Conservation (phyloP, 164 flowering plant genomes). For the Kingdonia uniflora region DNA sequence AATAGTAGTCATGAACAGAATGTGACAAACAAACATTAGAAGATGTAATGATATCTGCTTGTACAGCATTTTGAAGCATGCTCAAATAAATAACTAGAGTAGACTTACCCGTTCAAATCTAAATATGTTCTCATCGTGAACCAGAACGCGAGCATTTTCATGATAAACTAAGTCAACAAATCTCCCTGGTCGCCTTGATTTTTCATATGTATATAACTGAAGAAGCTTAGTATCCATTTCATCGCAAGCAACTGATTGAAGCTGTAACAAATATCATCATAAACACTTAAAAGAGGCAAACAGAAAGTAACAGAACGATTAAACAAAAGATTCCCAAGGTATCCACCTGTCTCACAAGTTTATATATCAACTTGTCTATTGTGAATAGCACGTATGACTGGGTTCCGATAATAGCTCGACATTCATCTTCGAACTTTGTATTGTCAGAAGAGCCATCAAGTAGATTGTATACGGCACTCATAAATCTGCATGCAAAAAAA, state of each 20-base stretch:
- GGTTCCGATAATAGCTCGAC: slow-evolving; percentile 84
- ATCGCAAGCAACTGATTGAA: slow-evolving; percentile 71
- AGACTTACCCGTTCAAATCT: slow-evolving; percentile 78
- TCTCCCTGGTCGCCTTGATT: slow-evolving; percentile 52
- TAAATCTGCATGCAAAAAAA: slow-evolving; percentile 44
- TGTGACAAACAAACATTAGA: no score
- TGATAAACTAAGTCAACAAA: slow-evolving; percentile 70
- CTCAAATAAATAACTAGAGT: background rate
- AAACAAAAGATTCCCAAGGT: background rate
- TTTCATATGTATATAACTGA: slow-evolving; percentile 85
- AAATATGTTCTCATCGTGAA: slow-evolving; percentile 82
- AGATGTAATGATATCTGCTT: no score
- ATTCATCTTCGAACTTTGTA: slow-evolving; percentile 92
- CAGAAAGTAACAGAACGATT: background rate
- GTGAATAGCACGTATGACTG: slow-evolving; percentile 94
- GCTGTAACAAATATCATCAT: slow-evolving; percentile 30
- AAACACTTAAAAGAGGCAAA: background rate
- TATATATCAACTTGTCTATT: slow-evolving; percentile 81
- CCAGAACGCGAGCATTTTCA: slow-evolving; percentile 81
- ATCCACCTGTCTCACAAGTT: slow-evolving; percentile 75
- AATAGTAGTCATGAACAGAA: no score
- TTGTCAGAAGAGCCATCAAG: slow-evolving; percentile 93
- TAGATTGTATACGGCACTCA: slow-evolving; percentile 67
- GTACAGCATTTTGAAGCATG: no score
- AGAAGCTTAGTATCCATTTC: slow-evolving; percentile 90